A percentile compares a stretch with the other conserved stretches of the same genome.
Conservation (phyloP, 1,284 basidiomycete species). For the Inonotus hispidus region DNA sequence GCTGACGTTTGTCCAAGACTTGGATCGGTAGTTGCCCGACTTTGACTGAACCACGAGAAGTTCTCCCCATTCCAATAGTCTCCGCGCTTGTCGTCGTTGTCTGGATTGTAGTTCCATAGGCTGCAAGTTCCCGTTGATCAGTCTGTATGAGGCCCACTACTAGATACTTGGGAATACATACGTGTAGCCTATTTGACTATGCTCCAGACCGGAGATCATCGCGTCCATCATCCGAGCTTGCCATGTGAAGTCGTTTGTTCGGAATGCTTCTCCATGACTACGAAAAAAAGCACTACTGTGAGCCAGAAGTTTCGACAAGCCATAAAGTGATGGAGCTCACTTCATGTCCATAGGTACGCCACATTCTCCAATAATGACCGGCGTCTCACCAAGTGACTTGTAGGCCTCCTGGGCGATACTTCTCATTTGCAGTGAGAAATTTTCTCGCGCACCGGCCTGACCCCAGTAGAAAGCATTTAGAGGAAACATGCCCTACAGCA, state of each 20-base stretch:
- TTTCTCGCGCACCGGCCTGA: constrained; percentile 69
- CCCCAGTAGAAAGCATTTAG: constrained; percentile 84
- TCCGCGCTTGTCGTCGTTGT: constrained; percentile 73
- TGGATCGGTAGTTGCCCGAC: constrained; percentile 35
- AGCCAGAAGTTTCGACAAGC: background rate
- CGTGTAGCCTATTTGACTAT: constrained; percentile 75
- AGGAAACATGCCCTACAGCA: constrained; percentile 74
- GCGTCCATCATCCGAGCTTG: constrained; percentile 88
- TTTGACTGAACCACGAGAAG: constrained; percentile 85
- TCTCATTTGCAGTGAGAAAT: constrained; percentile 78
- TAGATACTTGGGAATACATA: constrained; percentile 36
- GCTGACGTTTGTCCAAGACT: constrained; percentile 50
- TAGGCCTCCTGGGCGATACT: constrained; percentile 71
- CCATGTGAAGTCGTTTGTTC: constrained; percentile 72
- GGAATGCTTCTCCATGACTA: constrained; percentile 69
- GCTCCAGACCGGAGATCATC: constrained; percentile 73
- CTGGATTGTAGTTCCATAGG: constrained; percentile 93
- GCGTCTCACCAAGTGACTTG: constrained; percentile 66
- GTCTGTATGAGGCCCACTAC: background rate
- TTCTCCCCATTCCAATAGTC: constrained; percentile 97
- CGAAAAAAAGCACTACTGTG: background rate
- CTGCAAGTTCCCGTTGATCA: constrained; percentile 38
- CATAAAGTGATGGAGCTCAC: constrained; percentile 31
- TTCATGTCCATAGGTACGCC: constrained; percentile 95
- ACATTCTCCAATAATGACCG: constrained; percentile 84